Percentiles rank a stretch among this genome's conserved stretches.
phyloP scores from a whole-genome alignment of 139 green algal species.

The Closterium sp. region DNA sequence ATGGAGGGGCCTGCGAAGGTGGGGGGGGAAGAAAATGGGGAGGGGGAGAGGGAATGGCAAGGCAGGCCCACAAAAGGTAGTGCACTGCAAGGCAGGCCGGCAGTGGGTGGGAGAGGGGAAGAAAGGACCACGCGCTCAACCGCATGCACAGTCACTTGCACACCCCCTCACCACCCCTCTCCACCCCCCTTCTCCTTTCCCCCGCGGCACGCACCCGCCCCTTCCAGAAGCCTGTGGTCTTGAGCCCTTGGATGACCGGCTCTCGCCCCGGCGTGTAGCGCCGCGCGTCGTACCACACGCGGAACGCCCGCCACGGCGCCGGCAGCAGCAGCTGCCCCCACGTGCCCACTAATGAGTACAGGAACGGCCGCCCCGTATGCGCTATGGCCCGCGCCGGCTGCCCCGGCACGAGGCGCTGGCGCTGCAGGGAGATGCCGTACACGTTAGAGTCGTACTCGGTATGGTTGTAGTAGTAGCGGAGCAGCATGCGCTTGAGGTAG shows the following conservation, averaged over 20 bases:
- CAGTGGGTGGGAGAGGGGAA: too few species aligned
- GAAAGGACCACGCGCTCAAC: too few species aligned
- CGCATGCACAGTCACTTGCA: too few species aligned
- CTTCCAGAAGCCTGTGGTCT: background rate
- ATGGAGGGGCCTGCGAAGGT: too few species aligned
- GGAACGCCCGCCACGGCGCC: background rate
- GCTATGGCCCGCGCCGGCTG: background rate
- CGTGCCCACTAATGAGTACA: slow-evolving; percentile 1
- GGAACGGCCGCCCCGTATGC: background rate
- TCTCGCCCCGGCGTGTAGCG: background rate
- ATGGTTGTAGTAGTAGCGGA: background rate
- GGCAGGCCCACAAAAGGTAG: too few species aligned
- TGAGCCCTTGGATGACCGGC: background rate
- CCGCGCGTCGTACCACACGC: background rate
- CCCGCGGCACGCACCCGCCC: background rate
- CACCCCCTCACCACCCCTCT: too few species aligned
- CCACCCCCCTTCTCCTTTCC: background rate
- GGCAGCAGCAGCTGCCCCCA: slow-evolving; percentile 10
- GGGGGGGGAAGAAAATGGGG: too few species aligned
- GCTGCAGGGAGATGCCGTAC: slow-evolving; percentile 18
- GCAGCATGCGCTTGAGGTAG: slow-evolving; percentile 12
- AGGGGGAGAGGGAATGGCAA: too few species aligned
- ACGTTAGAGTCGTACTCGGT: background rate
- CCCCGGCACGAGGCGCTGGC: background rate
- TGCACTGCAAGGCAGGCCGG: too few species aligned